Evolutionary conservation across 257 asterid species (phyloP), one percentile per base, ranked within the genome.

Genomic region (Lithospermum erythrorhizon): DNA sequence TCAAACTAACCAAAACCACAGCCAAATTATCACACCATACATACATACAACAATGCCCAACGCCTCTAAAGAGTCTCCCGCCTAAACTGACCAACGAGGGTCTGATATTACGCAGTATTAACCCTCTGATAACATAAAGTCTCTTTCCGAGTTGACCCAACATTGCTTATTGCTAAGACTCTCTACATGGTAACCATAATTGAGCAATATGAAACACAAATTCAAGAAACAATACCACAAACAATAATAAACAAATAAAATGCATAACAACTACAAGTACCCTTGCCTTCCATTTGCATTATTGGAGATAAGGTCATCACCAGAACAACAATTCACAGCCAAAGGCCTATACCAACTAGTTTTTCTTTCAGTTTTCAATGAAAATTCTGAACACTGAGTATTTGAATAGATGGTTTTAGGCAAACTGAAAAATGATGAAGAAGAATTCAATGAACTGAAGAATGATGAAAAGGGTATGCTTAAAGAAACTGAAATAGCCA

Each of bases 231-330:
- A 25, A 27, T 10, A 16, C 6, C 18, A 8, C 0, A 9, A 16
- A 17, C 22, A 51, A 19, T 9, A 59, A 5, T 27, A 5, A 11
- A 25, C 8, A 11, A n/a, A 29, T 15, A 61, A 11, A 32, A 14
- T 9, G 11, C 4, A 51, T 19, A 23, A 15, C 23, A 41, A 25
- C 16, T 3, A 11, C 10, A 9, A 2, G 4, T 21, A 51, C 5
- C 2, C 19, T 25, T 75, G 87, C 97, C 95, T 81, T 61, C 64
- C 72, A 76, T 75, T 72, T 57, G 65, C 27, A 65, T 86, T 52
- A 57, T 82, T 87, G 41, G 87, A 72, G 61, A 75, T 53, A 69
- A 80, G 70, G 21, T 64, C 78, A 61, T 41, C 52, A 32, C 76
- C 80, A 78, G 81, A 68, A 53, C 74, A 76, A 64, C 94, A 80